phyloP scores from a whole-genome alignment of 345 rosid genomes.

The Citrus inodora region DNA sequence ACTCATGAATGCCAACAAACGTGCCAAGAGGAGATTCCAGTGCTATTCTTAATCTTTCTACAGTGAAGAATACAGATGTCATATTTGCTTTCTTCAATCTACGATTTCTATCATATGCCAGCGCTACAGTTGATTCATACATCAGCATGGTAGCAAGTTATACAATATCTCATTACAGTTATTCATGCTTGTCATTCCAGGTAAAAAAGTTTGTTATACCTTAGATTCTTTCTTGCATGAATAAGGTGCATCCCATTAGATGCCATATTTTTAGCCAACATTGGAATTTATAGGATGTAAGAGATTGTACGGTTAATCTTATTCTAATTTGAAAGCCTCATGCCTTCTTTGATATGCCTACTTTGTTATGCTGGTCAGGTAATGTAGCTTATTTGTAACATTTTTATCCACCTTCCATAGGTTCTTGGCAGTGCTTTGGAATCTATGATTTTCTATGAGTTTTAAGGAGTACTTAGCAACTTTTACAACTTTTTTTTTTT shows the following conservation, averaged over 20 bases:
- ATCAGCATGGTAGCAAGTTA: not conserved
- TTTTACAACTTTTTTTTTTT: no score
- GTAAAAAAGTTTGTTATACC: constrained; percentile 2
- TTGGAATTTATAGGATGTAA: not conserved
- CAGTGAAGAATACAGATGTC: not conserved
- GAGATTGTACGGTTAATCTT: not conserved
- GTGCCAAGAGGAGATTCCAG: constrained; percentile 33
- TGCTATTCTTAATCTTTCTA: constrained; percentile 5
- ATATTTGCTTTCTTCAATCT: not conserved
- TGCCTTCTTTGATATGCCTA: no score
- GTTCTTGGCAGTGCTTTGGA: not conserved
- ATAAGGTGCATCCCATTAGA: not conserved
- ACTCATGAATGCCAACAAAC: constrained; percentile 51
- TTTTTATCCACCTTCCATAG: not conserved
- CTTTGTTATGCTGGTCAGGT: not conserved
- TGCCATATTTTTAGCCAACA: not conserved
- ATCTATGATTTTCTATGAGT: not conserved
- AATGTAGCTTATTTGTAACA: not conserved
- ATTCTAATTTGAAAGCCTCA: not conserved
- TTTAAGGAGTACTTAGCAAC: not conserved
- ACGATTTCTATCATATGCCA: not conserved
- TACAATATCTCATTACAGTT: not conserved
- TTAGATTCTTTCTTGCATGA: not conserved
- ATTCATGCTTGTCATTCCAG: not conserved
- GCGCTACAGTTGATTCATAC: not conserved